A percentile compares a stretch with the other conserved stretches of the same genome.
Evolutionary conservation across 2,329 filamentous ascomycete genomes (phyloP).

Genomic region (Ceratocystis diversiconidia): DNA sequence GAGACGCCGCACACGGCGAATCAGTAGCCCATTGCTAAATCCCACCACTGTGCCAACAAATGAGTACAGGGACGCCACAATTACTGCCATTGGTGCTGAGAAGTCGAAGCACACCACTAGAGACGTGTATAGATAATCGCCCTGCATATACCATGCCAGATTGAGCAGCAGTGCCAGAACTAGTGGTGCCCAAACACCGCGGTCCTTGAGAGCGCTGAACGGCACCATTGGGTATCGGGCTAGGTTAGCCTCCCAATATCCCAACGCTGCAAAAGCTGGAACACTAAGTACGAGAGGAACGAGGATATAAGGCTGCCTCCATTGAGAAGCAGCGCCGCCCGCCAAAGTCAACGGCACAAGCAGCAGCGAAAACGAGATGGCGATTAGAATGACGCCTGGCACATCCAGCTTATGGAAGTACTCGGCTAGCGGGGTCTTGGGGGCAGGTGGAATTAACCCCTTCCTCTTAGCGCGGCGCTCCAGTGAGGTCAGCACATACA

Average conservation of each 20-base stretch:
- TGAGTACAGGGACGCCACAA: conserved; percentile 45
- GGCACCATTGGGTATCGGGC: conserved; percentile 42
- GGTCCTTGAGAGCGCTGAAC: conserved; percentile 46
- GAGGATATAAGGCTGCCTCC: conserved; percentile 29
- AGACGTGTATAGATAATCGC: conserved; percentile 50
- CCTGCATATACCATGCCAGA: conserved; percentile 49
- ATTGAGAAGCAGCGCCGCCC: conserved; percentile 28
- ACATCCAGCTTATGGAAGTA: conserved; percentile 35
- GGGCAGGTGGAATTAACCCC: conserved; percentile 28
- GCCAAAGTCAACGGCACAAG: conserved; percentile 33
- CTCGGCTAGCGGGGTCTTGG: conserved; percentile 21
- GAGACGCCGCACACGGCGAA: conserved; percentile 42
- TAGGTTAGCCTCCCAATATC: conserved; percentile 32
- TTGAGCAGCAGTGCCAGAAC: conserved; percentile 43
- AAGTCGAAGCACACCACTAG: conserved; percentile 48
- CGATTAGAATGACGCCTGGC: conserved; percentile 31
- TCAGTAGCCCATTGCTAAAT: conserved; percentile 39
- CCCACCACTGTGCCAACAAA: conserved; percentile 44
- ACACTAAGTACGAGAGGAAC: conserved; percentile 33
- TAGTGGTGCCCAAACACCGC: conserved; percentile 48
- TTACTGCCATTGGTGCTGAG: conserved; percentile 39
- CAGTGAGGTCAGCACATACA: conserved; percentile 37
- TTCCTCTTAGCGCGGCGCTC: conserved; percentile 36
- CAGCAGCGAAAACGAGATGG: conserved; percentile 33
- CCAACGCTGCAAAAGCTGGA: conserved; percentile 35